Evolutionary conservation across 2,329 filamentous ascomycete genomes (phyloP).

Genomic region (Epichloe sibirici): DNA sequence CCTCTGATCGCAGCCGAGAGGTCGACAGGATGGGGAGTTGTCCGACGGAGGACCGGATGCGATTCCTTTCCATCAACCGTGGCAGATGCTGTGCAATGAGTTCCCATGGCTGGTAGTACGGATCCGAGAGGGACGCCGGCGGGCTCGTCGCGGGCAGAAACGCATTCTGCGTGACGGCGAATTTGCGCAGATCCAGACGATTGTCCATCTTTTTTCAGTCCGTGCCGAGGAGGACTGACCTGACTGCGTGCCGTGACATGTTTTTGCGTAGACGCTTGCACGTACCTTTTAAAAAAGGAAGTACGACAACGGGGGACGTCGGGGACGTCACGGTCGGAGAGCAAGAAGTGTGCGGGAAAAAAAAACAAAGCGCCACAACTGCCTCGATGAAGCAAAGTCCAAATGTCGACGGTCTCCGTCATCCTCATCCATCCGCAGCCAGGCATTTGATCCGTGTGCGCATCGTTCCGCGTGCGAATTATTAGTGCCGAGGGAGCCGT

Average conservation of each 20-base stretch:
- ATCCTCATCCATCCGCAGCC: too few relatives aligned
- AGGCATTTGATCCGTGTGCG: too few relatives aligned
- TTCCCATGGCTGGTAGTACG: conserved; percentile 77
- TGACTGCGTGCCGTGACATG: conserved; percentile 31
- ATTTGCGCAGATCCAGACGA: conserved; percentile 20
- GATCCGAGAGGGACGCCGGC: conserved; percentile 48
- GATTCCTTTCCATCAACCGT: conserved; percentile 48
- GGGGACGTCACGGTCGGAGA: too few relatives aligned
- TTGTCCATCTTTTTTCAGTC: conserved; percentile 6
- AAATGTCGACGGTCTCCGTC: too few relatives aligned
- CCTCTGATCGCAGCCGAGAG: conserved; percentile 45
- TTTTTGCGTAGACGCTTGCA: too few relatives aligned
- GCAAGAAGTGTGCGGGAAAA: too few relatives aligned
- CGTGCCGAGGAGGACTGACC: conserved; percentile 11
- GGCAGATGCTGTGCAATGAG: conserved; percentile 55
- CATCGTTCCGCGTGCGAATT: too few relatives aligned
- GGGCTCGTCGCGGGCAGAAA: conserved; percentile 68
- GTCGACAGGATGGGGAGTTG: conserved; percentile 59
- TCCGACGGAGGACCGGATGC: conserved; percentile 51
- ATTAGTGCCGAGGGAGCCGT: too few relatives aligned
- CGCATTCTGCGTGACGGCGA: conserved; percentile 43
- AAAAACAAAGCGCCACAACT: too few relatives aligned
- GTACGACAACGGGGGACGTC: too few relatives aligned
- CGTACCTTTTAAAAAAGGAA: too few relatives aligned
- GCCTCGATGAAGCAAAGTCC: too few relatives aligned